A percentile compares a stretch with the other conserved stretches of the same genome.
These are phyloP conservation scores for Chytriomyces hyalinus DNA, from an alignment of 192 early-diverging fungal species.

Conservation along the genomic window DNA sequence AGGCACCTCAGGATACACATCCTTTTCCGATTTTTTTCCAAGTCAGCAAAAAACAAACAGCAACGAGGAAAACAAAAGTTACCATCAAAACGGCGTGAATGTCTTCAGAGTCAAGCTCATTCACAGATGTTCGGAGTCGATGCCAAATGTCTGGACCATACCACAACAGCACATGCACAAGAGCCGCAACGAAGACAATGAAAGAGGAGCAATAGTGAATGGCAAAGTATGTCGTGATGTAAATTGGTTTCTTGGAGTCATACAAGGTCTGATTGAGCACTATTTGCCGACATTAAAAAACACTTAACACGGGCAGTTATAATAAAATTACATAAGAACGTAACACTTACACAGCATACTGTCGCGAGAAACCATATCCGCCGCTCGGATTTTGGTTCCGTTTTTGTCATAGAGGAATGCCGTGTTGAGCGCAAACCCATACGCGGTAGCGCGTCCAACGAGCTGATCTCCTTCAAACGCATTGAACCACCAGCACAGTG, in stretches of 20 bases:
- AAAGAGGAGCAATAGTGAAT: conserved; percentile 41
- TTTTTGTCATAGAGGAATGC: conserved; percentile 15
- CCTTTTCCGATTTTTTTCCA: conserved; percentile 18
- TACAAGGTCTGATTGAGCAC: conserved; percentile 24
- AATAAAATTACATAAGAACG: too few relatives aligned
- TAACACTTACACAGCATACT: too few relatives aligned
- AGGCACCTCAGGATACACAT: conserved; percentile 39
- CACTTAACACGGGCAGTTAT: too few relatives aligned
- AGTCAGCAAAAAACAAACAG: not conserved
- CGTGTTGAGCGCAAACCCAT: conserved; percentile 19
- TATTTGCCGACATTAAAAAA: not conserved
- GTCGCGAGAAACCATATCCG: not conserved
- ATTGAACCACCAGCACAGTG: conserved; percentile 36
- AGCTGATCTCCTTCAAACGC: conserved; percentile 24
- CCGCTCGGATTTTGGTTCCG: not conserved
- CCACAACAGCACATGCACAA: conserved; percentile 68
- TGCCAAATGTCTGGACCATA: conserved; percentile 52
- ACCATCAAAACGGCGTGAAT: conserved; percentile 35
- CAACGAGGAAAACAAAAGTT: conserved; percentile 27
- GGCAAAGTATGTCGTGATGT: conserved; percentile 37
- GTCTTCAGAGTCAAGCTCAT: conserved; percentile 35
- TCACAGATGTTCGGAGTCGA: conserved; percentile 20
- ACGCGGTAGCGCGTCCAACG: not conserved
- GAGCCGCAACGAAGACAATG: conserved; percentile 57
- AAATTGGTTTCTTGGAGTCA: conserved; percentile 11